Evolutionary conservation across 2,329 filamentous ascomycete species (phyloP), one percentile per base, ranked within the genome.

Genomic region (Penicillium verrucosum): DNA sequence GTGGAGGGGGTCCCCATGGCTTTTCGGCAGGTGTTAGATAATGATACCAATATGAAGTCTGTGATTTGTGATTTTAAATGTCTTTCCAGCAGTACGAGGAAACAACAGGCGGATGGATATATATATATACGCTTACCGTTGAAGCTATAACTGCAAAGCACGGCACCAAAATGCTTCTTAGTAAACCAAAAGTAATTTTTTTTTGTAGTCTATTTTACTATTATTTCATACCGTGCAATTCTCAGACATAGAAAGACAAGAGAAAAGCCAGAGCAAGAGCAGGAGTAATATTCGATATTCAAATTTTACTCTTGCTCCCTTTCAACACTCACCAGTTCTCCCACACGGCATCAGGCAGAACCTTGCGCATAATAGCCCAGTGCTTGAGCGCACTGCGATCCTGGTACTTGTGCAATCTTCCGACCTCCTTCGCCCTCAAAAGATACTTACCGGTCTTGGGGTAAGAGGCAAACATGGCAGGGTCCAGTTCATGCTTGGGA

Each of bases 341-440:
- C 94, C 94, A 99, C 27, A 97, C 84, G 12, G 77, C 77, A 55
- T 80, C 80, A 1, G 92, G 92, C 60, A 97, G 65, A 3, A 97
- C 92, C 0, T 78, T 84, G 68, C 94, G 85, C 92, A 99, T 99
- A 45, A 99, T 88, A 42, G 77, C 79, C 94, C 94, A 99, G 76
- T 99, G 94, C 10, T 89, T 89, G 51, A 89, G 70, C 0, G 92
- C 92, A 66, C 89, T 90, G 68, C 84, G 80, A 67, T 85, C 81
- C 70, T 96, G 92, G 80, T 85, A 90, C 70, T 82, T 81, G 54
- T 82, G 82, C 67, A 97, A 78, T 66, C 85, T 81, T 7, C 79
- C 79, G 25, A 88, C 90, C 60, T 88, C 79, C 76, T 63, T 79
- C 75, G 36, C 76, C 75, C 55, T 66, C 68, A 74, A 75, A 71